Evolutionary conservation across 2,329 filamentous ascomycete species (phyloP).

Genomic region (Fusarium tanahbumbuense): DNA sequence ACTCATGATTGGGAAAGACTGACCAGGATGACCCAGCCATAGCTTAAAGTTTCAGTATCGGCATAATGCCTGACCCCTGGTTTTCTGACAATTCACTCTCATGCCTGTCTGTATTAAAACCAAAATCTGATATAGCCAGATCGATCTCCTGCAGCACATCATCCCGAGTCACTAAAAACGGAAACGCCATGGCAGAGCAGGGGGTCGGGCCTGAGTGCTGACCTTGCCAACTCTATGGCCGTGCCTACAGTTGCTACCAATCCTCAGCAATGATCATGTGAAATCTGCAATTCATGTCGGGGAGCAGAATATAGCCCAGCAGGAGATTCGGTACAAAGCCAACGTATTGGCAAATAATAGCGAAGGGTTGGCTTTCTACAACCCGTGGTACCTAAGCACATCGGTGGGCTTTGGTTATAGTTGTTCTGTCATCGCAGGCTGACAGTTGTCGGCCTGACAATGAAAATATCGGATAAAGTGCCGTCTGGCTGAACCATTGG

Average conservation of each 20-base stretch:
- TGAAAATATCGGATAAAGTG: background rate
- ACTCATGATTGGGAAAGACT: background rate
- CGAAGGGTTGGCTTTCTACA: background rate
- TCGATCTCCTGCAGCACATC: background rate
- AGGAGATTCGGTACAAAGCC: conserved; percentile 3
- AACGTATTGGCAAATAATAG: background rate
- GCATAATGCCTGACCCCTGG: background rate
- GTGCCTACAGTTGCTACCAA: background rate
- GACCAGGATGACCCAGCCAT: conserved; percentile 18
- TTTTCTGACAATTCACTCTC: background rate
- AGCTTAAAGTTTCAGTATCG: conserved; percentile 2
- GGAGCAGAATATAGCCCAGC: conserved; percentile 2
- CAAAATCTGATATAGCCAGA: background rate
- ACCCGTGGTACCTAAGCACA: background rate
- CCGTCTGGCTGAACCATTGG: background rate
- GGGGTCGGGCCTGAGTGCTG: conserved; percentile 3
- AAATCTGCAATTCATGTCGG: background rate
- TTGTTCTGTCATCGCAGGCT: background rate
- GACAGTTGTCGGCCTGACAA: background rate
- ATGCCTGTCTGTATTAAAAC: background rate
- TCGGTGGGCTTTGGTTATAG: background rate
- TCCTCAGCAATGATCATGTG: conserved; percentile 19
- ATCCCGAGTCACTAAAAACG: conserved; percentile 11
- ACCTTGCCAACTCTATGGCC: conserved; percentile 9
- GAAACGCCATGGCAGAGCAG: background rate